phyloP scores from a whole-genome alignment of 495 filamentous ascomycete species.

The Aspergillus affinis region DNA sequence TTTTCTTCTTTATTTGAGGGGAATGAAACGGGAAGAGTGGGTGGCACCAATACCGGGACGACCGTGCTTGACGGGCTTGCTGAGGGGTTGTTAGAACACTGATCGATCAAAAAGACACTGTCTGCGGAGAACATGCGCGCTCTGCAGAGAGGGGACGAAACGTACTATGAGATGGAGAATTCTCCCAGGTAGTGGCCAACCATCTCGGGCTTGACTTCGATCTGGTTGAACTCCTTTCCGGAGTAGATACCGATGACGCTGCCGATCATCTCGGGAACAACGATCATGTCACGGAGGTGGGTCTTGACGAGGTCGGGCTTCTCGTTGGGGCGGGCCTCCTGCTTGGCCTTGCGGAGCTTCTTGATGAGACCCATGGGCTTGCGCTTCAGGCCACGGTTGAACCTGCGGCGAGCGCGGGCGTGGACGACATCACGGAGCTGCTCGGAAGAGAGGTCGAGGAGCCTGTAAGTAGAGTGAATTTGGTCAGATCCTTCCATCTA shows the following conservation, averaged over 20 bases:
- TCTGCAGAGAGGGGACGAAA: slow-evolving; percentile 41
- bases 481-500: slow-evolving; percentile 19
- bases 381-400: slow-evolving; percentile 99
- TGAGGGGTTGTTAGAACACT: slow-evolving; percentile 48
- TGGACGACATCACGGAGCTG: slow-evolving; percentile 99
- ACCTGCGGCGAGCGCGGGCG: slow-evolving; percentile 95
- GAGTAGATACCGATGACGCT: slow-evolving; percentile 98
- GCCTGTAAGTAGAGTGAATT: slow-evolving; percentile 50
- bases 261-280: slow-evolving; percentile 99
- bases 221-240: slow-evolving; percentile 99
- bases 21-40: slow-evolving; percentile 99
- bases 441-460: slow-evolving; percentile 97
- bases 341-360: slow-evolving; percentile 99
- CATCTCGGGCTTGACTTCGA: slow-evolving; percentile 99
- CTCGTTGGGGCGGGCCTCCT: slow-evolving; percentile 99
- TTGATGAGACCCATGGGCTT: slow-evolving; percentile 99
- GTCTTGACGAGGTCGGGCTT: slow-evolving; percentile 99
- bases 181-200: slow-evolving; percentile 98
- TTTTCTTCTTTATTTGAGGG: slow-evolving; percentile 81
- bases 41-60: slow-evolving; percentile 99
- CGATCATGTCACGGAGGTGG: slow-evolving; percentile 98
- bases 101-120: background rate
- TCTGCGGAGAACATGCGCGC: background rate
- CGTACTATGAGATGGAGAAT: slow-evolving; percentile 99
- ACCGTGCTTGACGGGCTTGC: slow-evolving; percentile 99